phyloP scores from a whole-genome alignment of 768 basidiomycete genomes.

The Peribolospora baueri region DNA sequence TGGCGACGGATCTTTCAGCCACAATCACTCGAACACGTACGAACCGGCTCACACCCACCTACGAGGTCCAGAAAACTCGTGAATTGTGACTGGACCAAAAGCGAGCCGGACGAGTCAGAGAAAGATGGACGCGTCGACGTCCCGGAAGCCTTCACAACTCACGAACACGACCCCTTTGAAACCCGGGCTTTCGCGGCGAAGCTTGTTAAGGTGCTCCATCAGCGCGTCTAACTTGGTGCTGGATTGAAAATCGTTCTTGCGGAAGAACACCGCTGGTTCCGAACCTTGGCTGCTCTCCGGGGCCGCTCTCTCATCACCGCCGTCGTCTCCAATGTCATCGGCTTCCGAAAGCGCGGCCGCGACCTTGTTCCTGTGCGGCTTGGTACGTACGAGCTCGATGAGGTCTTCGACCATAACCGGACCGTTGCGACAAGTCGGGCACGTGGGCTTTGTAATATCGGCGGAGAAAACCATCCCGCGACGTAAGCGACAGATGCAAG shows the following conservation, averaged over 20 bases:
- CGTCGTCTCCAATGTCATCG: conserved; percentile 8
- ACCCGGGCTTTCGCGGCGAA: conserved; percentile 24
- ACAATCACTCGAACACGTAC: too few species aligned
- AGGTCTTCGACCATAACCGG: conserved; percentile 16
- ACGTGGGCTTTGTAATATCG: conserved; percentile 20
- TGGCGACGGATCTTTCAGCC: not conserved
- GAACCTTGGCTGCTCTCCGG: not conserved
- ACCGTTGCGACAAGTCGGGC: conserved; percentile 41
- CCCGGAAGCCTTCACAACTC: not conserved
- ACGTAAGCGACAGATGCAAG: too few species aligned
- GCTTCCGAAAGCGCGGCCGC: conserved; percentile 37
- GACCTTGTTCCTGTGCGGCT: conserved; percentile 15
- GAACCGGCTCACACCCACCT: too few species aligned
- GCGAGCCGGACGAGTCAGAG: not conserved
- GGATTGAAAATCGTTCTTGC: conserved; percentile 61
- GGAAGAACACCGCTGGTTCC: conserved; percentile 27
- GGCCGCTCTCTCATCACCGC: conserved; percentile 6
- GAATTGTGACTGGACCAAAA: conserved; percentile 30
- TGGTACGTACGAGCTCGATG: conserved; percentile 11
- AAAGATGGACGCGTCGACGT: not conserved
- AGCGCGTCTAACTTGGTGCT: conserved; percentile 81
- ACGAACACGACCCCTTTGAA: conserved; percentile 62
- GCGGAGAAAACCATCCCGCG: too few species aligned
- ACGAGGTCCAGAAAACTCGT: conserved; percentile 60
- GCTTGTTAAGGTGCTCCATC: conserved; percentile 48